Base-by-base conservation (phyloP, 1,139 yeast genomes). In the Blastobotrys apis region DNA sequence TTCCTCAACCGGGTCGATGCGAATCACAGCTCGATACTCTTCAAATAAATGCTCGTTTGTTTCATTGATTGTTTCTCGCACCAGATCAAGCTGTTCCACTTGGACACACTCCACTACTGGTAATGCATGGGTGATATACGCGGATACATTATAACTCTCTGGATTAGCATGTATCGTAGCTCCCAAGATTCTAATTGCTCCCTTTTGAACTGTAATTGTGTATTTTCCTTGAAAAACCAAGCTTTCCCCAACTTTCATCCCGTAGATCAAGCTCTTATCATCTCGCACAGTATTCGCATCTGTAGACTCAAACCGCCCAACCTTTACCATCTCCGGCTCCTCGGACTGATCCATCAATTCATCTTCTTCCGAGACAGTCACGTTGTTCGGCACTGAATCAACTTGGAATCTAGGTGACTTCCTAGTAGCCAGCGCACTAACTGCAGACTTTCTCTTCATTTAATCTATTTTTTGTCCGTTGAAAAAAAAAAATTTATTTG, bases 171-270 rank as follows among this genome's bases (percentile, higher is more conserved):
- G 47, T 13, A 66, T 77, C 12, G 69, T 66, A 2, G 76, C 72
- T 29, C 84, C 83, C 39, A 83, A 68, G 9, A 80, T 58, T 0
- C 70, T 58, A 1, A 77, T 57, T 0, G 81, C 77, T 13, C 95
- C 95, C 54, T 77, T 67, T 42, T 75, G 69, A 0, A 85, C 68
- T 5, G 66, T 65, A 20, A 85, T 41, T 5, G 53, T 57, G 54
- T 74, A 81, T 51, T 77, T 80, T 0, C 95, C 95, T 36, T 73
- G 70, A 1, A 84, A 48, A 26, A 78, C 63, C 2, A 85, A 52
- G 31, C 64, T 66, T 54, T 84, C 52, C 10, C 55, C 54, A 9
- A 39, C 44, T 37, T 23, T 32, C 44, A 53, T 36, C 0, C 54
- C 84, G 35, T 66, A 64, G 44, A 57, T 33, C 12, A 49, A 12